Conservation (phyloP, 176 grass and related monocot species). For the Rhipidocladum racemiflorum region DNA sequence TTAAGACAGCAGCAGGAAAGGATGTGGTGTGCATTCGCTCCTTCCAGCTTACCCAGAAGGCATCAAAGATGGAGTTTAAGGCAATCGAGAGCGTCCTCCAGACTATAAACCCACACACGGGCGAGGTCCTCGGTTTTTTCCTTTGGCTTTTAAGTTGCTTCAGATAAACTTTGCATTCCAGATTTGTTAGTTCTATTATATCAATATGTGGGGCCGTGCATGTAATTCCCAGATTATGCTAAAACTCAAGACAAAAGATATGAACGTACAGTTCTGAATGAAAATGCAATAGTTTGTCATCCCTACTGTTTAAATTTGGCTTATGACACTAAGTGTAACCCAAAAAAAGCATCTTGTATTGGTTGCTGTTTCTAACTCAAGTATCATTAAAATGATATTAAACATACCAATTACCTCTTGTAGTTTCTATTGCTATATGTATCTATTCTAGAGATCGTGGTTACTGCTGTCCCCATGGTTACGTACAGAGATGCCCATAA, state of each 20-base stretch:
- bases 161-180: not conserved
- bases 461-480: not conserved
- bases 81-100: conserved; percentile 95
- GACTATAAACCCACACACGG: conserved; percentile 95
- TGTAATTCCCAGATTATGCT: not conserved
- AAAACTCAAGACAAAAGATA: conserved; percentile 6
- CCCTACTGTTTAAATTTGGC: not conserved
- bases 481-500: not conserved
- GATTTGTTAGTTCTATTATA: conserved; percentile 4
- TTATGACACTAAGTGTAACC: not conserved
- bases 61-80: conserved; percentile 99
- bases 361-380: conserved; percentile 3
- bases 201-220: not conserved
- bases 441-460: not conserved
- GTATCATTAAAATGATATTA: conserved; percentile 3
- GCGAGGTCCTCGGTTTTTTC: conserved; percentile 46
- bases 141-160: conserved; percentile 13
- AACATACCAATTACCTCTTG: not conserved
- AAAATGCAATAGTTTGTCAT: conserved; percentile 1
- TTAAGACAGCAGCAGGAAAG: conserved; percentile 89
- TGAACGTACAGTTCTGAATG: not conserved
- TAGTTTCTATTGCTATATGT: not conserved
- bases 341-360: not conserved
- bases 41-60: conserved; percentile 96
- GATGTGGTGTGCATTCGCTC: conserved; percentile 97